A percentile compares a stretch with the other conserved stretches of the same genome.
These are phyloP conservation scores for Globisporangium cederbergense DNA, from an alignment of 352 stramenopile species.

Conservation along the genomic window DNA sequence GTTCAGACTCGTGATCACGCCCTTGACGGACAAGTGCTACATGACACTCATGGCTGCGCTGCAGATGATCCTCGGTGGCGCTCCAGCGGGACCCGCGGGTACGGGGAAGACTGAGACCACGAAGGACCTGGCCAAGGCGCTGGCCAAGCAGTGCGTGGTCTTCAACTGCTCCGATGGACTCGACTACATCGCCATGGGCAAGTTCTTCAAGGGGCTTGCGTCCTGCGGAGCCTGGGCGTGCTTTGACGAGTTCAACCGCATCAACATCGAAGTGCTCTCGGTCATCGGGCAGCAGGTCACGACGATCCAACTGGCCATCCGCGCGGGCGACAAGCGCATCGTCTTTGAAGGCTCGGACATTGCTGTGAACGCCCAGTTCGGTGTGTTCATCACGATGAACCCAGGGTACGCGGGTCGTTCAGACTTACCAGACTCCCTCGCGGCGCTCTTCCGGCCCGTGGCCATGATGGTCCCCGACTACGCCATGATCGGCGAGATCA, in stretches of 20 bases:
- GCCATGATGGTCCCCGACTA: slow-evolving; percentile 98
- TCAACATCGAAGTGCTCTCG: slow-evolving; percentile 92
- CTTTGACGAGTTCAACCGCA: slow-evolving; percentile 97
- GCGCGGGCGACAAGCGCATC: slow-evolving; percentile 83
- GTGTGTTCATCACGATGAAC: slow-evolving; percentile 97
- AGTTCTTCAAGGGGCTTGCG: slow-evolving; percentile 92
- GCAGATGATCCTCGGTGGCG: slow-evolving; percentile 93
- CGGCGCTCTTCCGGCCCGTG: slow-evolving; percentile 93
- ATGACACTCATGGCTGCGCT: slow-evolving; percentile 94
- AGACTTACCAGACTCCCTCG: slow-evolving; percentile 94
- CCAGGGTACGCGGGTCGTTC: slow-evolving; percentile 93
- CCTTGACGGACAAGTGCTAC: slow-evolving; percentile 95
- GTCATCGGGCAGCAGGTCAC: slow-evolving; percentile 86
- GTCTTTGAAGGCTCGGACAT: slow-evolving; percentile 95
- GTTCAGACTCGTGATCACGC: slow-evolving; percentile 93
- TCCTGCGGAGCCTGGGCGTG: slow-evolving; percentile 93
- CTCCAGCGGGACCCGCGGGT: slow-evolving; percentile 88
- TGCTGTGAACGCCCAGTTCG: slow-evolving; percentile 90
- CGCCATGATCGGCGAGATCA: slow-evolving; percentile 95
- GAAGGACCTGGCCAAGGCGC: slow-evolving; percentile 91
- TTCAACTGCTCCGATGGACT: slow-evolving; percentile 95
- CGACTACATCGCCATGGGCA: slow-evolving; percentile 95
- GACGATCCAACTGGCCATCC: slow-evolving; percentile 86
- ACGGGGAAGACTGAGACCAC: slow-evolving; percentile 95
- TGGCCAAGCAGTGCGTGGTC: slow-evolving; percentile 94